Conservation (phyloP, 352 stramenopile species). For the Phytophthora pseudosyringae region DNA sequence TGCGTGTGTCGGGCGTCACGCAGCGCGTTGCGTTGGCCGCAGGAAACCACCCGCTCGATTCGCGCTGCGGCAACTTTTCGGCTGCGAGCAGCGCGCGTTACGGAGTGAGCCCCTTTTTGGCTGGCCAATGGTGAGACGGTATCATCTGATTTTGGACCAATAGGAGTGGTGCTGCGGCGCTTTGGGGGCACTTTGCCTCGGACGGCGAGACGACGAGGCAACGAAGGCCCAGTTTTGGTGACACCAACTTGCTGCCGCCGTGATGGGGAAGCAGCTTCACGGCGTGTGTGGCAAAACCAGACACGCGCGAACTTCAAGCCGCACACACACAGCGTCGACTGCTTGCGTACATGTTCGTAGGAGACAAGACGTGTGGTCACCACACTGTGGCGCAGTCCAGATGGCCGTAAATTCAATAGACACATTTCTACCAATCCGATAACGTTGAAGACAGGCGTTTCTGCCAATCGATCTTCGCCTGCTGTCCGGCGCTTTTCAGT, state of each 20-base stretch:
- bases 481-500: slow-evolving; percentile 1
- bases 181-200: slow-evolving; percentile 8
- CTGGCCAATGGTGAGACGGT: slow-evolving; percentile 24
- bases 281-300: slow-evolving; percentile 22
- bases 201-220: slow-evolving; percentile 14
- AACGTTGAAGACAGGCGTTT: slow-evolving; percentile 14
- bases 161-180: neutral
- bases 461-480: slow-evolving; percentile 26
- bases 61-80: slow-evolving; percentile 36
- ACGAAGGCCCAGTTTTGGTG: slow-evolving; percentile 15
- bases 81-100: slow-evolving; percentile 22
- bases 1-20: neutral
- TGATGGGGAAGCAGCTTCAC: slow-evolving; percentile 26
- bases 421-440: slow-evolving; percentile 14
- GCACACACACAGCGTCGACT: slow-evolving; percentile 7
- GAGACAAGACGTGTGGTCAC: slow-evolving; percentile 15
- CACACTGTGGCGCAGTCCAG: neutral
- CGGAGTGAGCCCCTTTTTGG: slow-evolving; percentile 27
- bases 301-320: slow-evolving; percentile 11
- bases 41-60: slow-evolving; percentile 19
- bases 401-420: neutral
- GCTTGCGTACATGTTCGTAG: slow-evolving; percentile 1
- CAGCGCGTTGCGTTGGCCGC: neutral
- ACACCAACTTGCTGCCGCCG: slow-evolving; percentile 6
- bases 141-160: slow-evolving; percentile 22